Evolutionary conservation across 2,329 filamentous ascomycete genomes (phyloP), one percentile per base, ranked within the genome.

Genomic region (Lasiodiplodia theobromae): DNA sequence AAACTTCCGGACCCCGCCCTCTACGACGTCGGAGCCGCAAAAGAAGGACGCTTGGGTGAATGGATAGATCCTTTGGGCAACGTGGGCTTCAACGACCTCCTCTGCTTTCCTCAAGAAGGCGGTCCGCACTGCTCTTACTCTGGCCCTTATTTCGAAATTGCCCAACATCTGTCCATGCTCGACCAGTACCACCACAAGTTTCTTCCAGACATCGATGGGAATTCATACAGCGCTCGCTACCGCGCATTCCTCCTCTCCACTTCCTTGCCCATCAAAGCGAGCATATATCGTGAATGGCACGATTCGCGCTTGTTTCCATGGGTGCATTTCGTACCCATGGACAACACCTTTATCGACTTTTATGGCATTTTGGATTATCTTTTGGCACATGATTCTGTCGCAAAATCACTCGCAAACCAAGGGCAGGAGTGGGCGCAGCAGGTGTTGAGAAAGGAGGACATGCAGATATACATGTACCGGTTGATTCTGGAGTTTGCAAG

Each of bases 271-370:
- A 87, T 96, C 80, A 96, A 95, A 80, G 88, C 90, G 6, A 93
- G 92, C 0, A 82, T 95, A 25, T 96, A 90, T 80, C 85, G 87
- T 23, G 92, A 96, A 77, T 96, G 92, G 92, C 92, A 94, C 74
- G 92, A 94, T 76, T 83, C 71, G 73, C 83, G 76, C 72, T 82
- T 95, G 1, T 82, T 93, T 2, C 85, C 91, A 0, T 96, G 92
- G 92, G 88, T 88, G 74, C 92, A 96, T 78, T 95, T 92, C 73
- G 89, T 94, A 2, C 92, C 92, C 18, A 89, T 95, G 86, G 91
- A 94, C 75, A 91, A 87, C 74, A 86, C 89, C 1, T 94, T 90
- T 73, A 81, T 86, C 44, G 92, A 94, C 72, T 86, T 91, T 73
- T 94, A 89, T 70, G 89, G 87, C 53, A 89, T 93, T 67, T 85